Conservation (phyloP, 2,329 filamentous ascomycete genomes). For the Colletotrichum kahawae region DNA sequence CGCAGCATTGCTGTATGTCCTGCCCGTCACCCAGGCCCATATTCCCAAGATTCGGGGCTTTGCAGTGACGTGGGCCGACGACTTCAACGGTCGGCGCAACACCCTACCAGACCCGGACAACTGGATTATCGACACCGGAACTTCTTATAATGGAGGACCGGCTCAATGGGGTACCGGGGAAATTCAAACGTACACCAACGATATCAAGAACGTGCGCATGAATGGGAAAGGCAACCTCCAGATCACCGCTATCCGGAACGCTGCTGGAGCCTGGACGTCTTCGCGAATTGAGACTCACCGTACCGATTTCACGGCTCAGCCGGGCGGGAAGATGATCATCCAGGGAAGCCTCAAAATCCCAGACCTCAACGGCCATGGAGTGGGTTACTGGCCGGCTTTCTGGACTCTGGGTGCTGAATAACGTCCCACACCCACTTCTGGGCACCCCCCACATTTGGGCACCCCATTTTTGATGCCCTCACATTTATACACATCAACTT, state of each 20-base stretch:
- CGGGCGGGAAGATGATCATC: conserved; percentile 24
- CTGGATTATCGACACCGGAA: conserved; percentile 49
- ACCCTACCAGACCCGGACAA: conserved; percentile 38
- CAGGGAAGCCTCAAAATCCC: conserved; percentile 29
- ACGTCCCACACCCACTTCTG: too few relatives aligned
- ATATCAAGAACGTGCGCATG: conserved; percentile 42
- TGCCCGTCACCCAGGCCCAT: not conserved
- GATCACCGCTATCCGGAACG: conserved; percentile 27
- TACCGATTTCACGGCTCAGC: conserved; percentile 39
- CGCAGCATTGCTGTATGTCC: not conserved
- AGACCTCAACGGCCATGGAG: conserved; percentile 25
- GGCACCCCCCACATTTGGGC: too few relatives aligned
- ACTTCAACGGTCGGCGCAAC: not conserved
- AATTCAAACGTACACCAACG: conserved; percentile 48
- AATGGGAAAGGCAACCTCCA: conserved; percentile 24
- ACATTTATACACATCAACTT: too few relatives aligned
- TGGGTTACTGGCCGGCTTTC: conserved; percentile 51
- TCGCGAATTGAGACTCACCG: conserved; percentile 46
- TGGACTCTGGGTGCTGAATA: conserved; percentile 47
- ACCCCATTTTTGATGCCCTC: too few relatives aligned
- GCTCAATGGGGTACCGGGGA: conserved; percentile 54
- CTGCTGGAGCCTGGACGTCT: conserved; percentile 43
- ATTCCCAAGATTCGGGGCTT: not conserved
- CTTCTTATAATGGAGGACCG: conserved; percentile 47
- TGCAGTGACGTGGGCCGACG: not conserved